phyloP scores from a whole-genome alignment of 139 green algal genomes.

The Spirogloea muscicola region DNA sequence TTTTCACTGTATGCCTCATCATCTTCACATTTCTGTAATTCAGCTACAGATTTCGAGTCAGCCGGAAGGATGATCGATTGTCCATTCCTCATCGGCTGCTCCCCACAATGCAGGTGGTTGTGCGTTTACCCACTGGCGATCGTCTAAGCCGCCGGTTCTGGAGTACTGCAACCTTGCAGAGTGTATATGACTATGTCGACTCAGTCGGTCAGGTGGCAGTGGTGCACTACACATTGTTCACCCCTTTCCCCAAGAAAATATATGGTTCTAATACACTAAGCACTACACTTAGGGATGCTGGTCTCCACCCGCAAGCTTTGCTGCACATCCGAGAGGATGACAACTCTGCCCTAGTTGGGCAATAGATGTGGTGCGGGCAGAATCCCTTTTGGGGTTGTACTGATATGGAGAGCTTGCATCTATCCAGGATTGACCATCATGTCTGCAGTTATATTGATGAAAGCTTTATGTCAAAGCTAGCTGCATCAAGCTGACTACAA shows the following conservation, averaged over 20 bases:
- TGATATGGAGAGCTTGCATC: too few species aligned
- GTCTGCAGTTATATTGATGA: too few species aligned
- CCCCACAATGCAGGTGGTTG: constrained; percentile 23
- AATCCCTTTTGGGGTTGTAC: too few species aligned
- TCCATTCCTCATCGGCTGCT: background rate
- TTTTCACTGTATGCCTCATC: background rate
- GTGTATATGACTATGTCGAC: constrained; percentile 47
- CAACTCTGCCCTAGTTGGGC: too few species aligned
- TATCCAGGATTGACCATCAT: too few species aligned
- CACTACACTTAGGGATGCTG: constrained; percentile 39
- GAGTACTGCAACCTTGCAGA: constrained; percentile 12
- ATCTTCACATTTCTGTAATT: background rate
- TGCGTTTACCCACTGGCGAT: constrained; percentile 34
- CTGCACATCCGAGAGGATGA: constrained; percentile 49
- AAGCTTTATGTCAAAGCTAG: too few species aligned
- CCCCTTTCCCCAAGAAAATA: constrained; percentile 44
- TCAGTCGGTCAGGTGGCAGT: constrained; percentile 1
- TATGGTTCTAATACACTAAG: background rate
- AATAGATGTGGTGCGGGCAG: too few species aligned
- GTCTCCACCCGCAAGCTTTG: constrained; percentile 39
- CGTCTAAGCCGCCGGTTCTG: constrained; percentile 34
- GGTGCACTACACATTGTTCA: constrained; percentile 39
- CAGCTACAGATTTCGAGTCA: background rate
- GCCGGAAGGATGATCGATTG: background rate
- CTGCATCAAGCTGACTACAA: too few species aligned